phyloP scores from a whole-genome alignment of 345 rosid species.

The Linum lewisii region DNA sequence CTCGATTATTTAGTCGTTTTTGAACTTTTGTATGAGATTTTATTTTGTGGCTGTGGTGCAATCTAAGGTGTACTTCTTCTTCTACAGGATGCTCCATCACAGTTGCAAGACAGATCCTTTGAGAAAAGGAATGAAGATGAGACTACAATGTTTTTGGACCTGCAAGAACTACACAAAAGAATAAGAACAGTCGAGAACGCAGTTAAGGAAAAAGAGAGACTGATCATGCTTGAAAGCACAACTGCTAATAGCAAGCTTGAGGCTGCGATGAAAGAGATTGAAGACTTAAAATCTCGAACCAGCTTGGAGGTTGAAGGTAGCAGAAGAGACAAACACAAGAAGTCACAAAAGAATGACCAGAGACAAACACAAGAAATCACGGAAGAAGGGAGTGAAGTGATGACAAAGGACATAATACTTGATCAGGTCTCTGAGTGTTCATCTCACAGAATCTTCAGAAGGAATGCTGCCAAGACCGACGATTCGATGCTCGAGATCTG shows the following conservation, averaged over 20 bases:
- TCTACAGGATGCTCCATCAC: slow-evolving; percentile 34
- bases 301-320: slow-evolving; percentile 19
- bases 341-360: slow-evolving; percentile 27
- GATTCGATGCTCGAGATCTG: slow-evolving; percentile 49
- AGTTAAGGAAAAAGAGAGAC: slow-evolving; percentile 50
- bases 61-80: slow-evolving; percentile 4
- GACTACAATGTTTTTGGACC: slow-evolving; percentile 21
- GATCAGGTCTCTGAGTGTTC: slow-evolving; percentile 88
- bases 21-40: neutral
- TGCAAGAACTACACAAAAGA: slow-evolving; percentile 48
- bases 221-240: slow-evolving; percentile 38
- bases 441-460: slow-evolving; percentile 59
- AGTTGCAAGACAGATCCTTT: slow-evolving; percentile 22
- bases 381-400: slow-evolving; percentile 44
- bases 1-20: slow-evolving; percentile 3
- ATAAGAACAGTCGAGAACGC: slow-evolving; percentile 59
- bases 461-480: slow-evolving; percentile 46
- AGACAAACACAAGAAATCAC: slow-evolving; percentile 35
- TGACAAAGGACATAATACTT: slow-evolving; percentile 89
- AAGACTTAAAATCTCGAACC: slow-evolving; percentile 34
- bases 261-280: slow-evolving; percentile 40
- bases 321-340: slow-evolving; percentile 24
- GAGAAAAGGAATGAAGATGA: slow-evolving; percentile 22
- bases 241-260: slow-evolving; percentile 48
- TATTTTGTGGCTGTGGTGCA: slow-evolving; percentile 1